phyloP scores from a whole-genome alignment of 2,329 filamentous ascomycete species.

The Monilinia fructicola region DNA sequence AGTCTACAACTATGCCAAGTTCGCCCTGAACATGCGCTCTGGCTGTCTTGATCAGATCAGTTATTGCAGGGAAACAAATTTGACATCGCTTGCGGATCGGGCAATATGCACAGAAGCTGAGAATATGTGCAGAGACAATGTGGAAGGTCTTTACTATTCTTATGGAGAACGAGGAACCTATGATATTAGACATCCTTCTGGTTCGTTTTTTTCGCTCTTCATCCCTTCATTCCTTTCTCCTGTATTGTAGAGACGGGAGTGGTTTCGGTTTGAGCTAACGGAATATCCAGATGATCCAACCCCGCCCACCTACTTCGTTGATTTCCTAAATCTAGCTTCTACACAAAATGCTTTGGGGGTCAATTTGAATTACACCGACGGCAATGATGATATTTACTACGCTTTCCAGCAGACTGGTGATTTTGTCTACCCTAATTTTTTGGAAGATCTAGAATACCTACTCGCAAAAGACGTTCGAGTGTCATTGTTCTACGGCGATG shows the following conservation, averaged over 20 bases:
- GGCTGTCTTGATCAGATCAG: conserved; percentile 46
- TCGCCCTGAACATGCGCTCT: conserved; percentile 46
- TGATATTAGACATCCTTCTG: conserved; percentile 52
- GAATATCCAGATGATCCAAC: conserved; percentile 47
- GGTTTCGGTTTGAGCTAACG: not conserved
- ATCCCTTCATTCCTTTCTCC: not conserved
- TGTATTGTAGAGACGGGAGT: not conserved
- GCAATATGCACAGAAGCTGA: conserved; percentile 52
- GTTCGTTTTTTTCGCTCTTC: not conserved
- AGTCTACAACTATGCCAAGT: conserved; percentile 56
- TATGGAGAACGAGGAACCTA: conserved; percentile 47
- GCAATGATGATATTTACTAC: conserved; percentile 44
- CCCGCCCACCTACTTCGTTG: conserved; percentile 50
- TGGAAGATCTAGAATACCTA: conserved; percentile 47
- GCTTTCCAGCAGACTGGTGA: conserved; percentile 54
- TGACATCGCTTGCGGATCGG: conserved; percentile 39
- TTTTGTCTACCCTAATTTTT: conserved; percentile 61
- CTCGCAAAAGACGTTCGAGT: conserved; percentile 52
- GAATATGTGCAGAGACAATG: conserved; percentile 56
- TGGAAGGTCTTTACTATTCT: conserved; percentile 45
- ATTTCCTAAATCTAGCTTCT: conserved; percentile 36
- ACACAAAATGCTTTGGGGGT: conserved; percentile 24
- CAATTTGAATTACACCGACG: conserved; percentile 20
- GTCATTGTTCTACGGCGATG: conserved; percentile 57
- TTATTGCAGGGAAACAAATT: conserved; percentile 50